Evolutionary conservation across 176 grass and related monocot species (phyloP), one percentile per base, ranked within the genome.

Genomic region (bread wheat (Triticum aestivum)): DNA sequence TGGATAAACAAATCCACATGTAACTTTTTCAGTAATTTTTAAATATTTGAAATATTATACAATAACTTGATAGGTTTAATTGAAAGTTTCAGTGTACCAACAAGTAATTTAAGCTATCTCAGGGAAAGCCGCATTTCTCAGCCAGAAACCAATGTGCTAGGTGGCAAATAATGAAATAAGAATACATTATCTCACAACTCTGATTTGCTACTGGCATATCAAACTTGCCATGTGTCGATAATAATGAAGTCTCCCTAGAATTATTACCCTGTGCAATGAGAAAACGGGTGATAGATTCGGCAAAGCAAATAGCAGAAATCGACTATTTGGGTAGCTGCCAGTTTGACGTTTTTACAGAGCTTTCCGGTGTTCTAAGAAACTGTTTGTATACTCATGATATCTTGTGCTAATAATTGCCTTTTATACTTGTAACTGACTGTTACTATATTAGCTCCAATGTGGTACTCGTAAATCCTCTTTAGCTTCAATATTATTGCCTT

Each of bases 301-400:
- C 17, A 73, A 73, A 24, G 8, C 34, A 30, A 73, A 61, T 54
- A 29, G 65, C 8, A 11, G 4, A 82, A 71, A 54, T n/a, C 11
- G 24, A 41, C 11, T 49, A 45, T 47, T 74, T 18, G 5, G 64
- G 39, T 11, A 65, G 26, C 65, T 18, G 11, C 23, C 8, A 56
- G 65, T 67, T 30, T 23, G 32, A 59, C 27, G 23, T 67, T 67
- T 27, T 41, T 77, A 67, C 39, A 49, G 18, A 65, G 41, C 30
- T 34, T 32, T 66, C 73, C 7, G 37, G 62, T 37, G 47, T 1
- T 73, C 59, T 65, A 56, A 65, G 30, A 82, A 84, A 61, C 17
- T 75, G 77, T 23, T 79, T 80, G 9, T 69, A 69, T 58, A 11
- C 47, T 81, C 73, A 10, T 29, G 52, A 38, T 73, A 17, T 80